Evolutionary conservation across 2,329 filamentous ascomycete species (phyloP).

Genomic region (Fusarium tanahbumbuense): DNA sequence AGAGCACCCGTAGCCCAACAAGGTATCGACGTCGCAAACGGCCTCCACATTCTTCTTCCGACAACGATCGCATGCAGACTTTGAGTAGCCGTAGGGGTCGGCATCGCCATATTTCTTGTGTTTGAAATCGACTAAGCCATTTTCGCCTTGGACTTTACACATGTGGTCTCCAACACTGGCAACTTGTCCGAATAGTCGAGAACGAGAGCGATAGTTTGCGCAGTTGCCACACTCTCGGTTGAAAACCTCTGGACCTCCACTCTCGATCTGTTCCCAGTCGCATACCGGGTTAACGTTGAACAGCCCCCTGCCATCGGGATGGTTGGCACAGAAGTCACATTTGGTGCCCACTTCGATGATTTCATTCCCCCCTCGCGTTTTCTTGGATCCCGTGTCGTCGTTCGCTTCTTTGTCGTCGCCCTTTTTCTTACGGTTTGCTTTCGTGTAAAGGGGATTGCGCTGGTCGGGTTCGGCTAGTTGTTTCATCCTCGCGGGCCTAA

Average conservation of each 20-base stretch:
- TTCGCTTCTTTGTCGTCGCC: neutral
- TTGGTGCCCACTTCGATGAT: neutral
- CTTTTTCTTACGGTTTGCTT: neutral
- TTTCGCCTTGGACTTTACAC: slow-evolving; percentile 12
- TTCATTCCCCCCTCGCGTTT: neutral
- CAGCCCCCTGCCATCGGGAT: slow-evolving; percentile 9
- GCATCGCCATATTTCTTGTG: slow-evolving; percentile 21
- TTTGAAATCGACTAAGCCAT: neutral
- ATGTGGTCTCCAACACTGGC: neutral
- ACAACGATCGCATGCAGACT: slow-evolving; percentile 7
- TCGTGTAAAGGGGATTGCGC: neutral
- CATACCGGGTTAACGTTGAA: neutral
- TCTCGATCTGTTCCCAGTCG: slow-evolving; percentile 10
- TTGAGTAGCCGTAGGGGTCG: slow-evolving; percentile 11
- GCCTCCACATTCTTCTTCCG: accelerated
- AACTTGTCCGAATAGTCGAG: neutral
- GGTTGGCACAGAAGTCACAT: slow-evolving; percentile 33
- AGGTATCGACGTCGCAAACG: slow-evolving; percentile 33
- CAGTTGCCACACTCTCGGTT: slow-evolving; percentile 36
- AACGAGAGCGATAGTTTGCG: slow-evolving; percentile 29
- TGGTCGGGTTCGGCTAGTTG: neutral
- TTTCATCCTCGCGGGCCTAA: neutral
- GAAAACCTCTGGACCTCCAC: neutral
- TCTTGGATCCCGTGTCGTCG: neutral
- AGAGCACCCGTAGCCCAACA: slow-evolving; percentile 28